Base-by-base conservation (phyloP, 2,329 filamentous ascomycete species). In the Fusarium penzigii region DNA sequence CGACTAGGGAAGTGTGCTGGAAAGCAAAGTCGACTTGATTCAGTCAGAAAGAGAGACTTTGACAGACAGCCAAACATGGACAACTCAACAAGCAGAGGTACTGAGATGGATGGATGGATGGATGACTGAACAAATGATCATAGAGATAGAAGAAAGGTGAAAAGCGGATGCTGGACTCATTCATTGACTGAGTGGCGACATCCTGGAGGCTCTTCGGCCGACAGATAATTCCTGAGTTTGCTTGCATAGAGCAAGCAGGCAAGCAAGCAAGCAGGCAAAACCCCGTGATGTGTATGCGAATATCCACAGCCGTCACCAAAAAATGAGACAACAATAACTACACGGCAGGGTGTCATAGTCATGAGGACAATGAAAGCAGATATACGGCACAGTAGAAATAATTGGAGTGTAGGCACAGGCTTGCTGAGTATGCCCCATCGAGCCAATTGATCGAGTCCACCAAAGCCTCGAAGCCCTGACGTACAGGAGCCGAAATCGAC, bases 401-500 rank as follows among this genome's bases (percentile, higher is more conserved):
- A 39, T 51, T 52, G 57, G 48, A 56, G 52, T 39, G 38, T 41
- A 59, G 46, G 57, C 43, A 48, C 43, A 17, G 12, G 39, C 29
- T 29, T 29, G 25, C 46, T 46, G 38, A 43, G 17, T 32, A 17
- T 36, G 41, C 51, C 42, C 46, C 51, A 49, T 60, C 40, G 13
- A 58, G 46, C 49, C 10, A 20, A 17, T 43, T 43, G 17, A 20
- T 61, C 25, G 34, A 39, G 45, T 41, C 45, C 49, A 29, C 44
- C 55, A 47, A 50, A 43, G 48, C 52, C 34, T 47, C 49, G 49
- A 56, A 53, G 57, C 42, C 48, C 48, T 52, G 49, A 50, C 43
- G 57, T 57, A 63, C 44, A 47, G 57, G 48, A 51, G 54, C 60
- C 55, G 49, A 59, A 36, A 45, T 51, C 46, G 46, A 52, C 69